phyloP scores from a whole-genome alignment of 176 grass and related monocot species.

The Dendrocalamus sinicus region DNA sequence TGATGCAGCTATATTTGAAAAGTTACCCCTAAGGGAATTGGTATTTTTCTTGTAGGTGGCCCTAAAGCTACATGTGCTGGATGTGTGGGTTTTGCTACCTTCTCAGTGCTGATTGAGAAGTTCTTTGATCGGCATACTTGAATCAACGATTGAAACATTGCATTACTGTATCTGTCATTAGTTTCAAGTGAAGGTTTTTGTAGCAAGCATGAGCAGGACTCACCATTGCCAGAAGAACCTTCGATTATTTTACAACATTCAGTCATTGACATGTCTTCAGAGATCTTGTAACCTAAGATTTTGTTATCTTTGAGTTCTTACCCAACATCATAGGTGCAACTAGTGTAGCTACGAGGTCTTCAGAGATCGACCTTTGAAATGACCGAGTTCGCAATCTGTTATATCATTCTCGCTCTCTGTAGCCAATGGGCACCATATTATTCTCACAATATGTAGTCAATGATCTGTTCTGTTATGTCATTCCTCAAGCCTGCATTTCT shows the following conservation, averaged over 20 bases:
- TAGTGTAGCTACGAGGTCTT: not conserved
- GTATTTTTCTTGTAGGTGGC: conserved; percentile 72
- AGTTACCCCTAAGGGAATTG: conserved; percentile 13
- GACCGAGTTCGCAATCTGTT: not conserved
- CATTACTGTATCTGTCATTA: not conserved
- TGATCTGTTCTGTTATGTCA: not conserved
- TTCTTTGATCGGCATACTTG: conserved; percentile 82
- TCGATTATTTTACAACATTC: conserved; percentile 24
- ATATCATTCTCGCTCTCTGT: not conserved
- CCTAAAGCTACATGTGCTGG: conserved; percentile 84
- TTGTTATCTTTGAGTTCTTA: not conserved
- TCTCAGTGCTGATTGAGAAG: conserved; percentile 92
- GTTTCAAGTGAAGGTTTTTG: conserved; percentile 37
- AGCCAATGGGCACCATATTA: not conserved
- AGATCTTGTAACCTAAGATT: conserved; percentile 15
- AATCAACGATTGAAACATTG: conserved; percentile 32
- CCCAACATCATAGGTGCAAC: not conserved
- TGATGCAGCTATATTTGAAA: conserved; percentile 16
- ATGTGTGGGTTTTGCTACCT: conserved; percentile 90
- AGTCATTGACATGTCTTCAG: conserved; percentile 24
- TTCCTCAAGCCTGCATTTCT: not conserved
- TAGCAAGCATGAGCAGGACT: conserved; percentile 34
- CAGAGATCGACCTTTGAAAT: not conserved
- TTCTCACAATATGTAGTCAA: not conserved
- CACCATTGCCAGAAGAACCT: not conserved